These are phyloP conservation scores for Sporisorium reilianum DNA, from an alignment of 1,284 basidiomycete genomes.

Conservation along the genomic window DNA sequence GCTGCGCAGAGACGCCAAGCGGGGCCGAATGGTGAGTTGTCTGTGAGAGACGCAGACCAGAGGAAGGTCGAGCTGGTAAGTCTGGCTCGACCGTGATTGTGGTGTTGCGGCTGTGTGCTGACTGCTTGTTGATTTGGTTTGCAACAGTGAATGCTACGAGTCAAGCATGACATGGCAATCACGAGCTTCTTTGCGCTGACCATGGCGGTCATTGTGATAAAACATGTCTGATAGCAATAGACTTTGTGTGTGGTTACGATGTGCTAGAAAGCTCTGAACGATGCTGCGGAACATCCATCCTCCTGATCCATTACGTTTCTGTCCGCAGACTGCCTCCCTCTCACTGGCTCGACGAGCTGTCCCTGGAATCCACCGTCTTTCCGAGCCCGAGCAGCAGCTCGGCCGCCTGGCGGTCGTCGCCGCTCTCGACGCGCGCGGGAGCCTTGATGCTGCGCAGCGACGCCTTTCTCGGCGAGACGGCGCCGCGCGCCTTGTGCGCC, in stretches of 20 bases:
- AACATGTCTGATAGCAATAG: conserved; percentile 2
- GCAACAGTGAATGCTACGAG: conserved; percentile 10
- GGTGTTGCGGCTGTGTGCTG: not conserved
- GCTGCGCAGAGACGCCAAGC: not conserved
- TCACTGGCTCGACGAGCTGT: conserved; percentile 24
- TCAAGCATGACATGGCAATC: conserved; percentile 1
- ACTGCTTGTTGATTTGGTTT: not conserved
- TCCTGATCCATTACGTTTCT: not conserved
- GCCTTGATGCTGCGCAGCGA: conserved; percentile 19
- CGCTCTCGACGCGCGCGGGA: not conserved
- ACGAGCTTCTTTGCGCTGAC: no score
- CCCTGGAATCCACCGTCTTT: conserved; percentile 27
- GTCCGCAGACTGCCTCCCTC: not conserved
- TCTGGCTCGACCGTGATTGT: conserved; percentile 28
- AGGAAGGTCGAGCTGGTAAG: conserved; percentile 48
- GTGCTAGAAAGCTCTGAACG: conserved; percentile 1
- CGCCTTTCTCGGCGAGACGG: conserved; percentile 23
- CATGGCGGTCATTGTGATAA: not conserved
- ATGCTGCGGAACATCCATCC: no score
- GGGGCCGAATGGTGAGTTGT: conserved; percentile 12
- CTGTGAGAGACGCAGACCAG: not conserved
- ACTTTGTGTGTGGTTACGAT: not conserved
- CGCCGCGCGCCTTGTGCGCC: not conserved
- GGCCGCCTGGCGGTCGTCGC: conserved; percentile 56
- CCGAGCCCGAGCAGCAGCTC: conserved; percentile 59